Percentiles rank a stretch among this genome's conserved stretches.
These are phyloP conservation scores for Yarrowia hollandica DNA, from an alignment of 805 yeast genomes.

Conservation along the genomic window DNA sequence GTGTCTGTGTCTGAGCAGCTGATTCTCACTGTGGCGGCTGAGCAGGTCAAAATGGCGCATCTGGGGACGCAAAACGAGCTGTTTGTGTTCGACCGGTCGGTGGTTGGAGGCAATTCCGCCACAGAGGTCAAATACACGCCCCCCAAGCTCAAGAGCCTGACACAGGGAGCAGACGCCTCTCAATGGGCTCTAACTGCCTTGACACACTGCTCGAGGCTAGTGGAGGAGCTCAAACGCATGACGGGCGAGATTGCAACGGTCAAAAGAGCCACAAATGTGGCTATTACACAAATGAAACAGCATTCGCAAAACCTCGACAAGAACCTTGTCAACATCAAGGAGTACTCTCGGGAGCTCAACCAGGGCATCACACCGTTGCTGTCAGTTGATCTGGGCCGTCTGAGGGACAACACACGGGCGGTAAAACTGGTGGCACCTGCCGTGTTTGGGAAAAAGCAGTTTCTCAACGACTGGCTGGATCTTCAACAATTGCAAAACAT, in stretches of 20 bases:
- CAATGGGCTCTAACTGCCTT: constrained; percentile 4
- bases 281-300: constrained; percentile 4
- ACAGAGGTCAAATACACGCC: not conserved
- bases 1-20: constrained; percentile 12
- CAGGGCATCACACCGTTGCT: not conserved
- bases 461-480: constrained; percentile 13
- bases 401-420: not conserved
- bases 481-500: constrained; percentile 2
- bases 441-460: not conserved
- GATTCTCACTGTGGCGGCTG: not conserved
- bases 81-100: constrained; percentile 19
- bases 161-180: not conserved
- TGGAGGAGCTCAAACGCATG: not conserved
- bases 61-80: constrained; percentile 2
- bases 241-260: not conserved
- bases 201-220: not conserved
- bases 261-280: constrained; percentile 15
- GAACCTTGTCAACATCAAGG: not conserved
- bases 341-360: not conserved
- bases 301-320: constrained; percentile 12
- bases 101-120: not conserved
- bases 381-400: not conserved
- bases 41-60: constrained; percentile 15
- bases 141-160: not conserved
- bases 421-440: not conserved